Evolutionary conservation across 148 eudicot genomes (phyloP).

Genomic region (Dianthus caryophyllus): DNA sequence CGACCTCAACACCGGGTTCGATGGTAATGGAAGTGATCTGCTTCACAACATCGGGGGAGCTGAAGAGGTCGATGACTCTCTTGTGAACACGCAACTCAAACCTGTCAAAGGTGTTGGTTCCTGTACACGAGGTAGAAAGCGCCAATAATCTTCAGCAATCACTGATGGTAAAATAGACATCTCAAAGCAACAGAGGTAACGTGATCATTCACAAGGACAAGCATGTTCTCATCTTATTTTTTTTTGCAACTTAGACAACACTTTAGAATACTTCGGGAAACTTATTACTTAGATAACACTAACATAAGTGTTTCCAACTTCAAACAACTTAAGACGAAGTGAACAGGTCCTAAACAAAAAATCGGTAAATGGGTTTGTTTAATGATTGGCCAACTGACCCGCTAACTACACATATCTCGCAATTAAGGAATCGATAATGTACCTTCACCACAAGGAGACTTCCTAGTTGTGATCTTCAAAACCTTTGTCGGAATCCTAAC

Average conservation of each 20-base stretch:
- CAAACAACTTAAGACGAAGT: no score
- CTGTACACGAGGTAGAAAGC: constrained; percentile 20
- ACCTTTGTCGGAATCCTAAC: constrained; percentile 98
- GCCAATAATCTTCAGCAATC: no score
- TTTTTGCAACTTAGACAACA: no score
- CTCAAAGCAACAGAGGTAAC: not conserved
- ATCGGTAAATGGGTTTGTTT: no score
- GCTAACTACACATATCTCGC: no score
- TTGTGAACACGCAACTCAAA: constrained; percentile 81
- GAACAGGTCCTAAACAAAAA: no score
- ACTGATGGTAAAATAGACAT: not conserved
- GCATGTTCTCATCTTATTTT: no score
- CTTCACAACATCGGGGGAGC: constrained; percentile 81
- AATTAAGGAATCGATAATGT: constrained; percentile 1
- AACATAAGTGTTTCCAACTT: no score
- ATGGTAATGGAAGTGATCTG: constrained; percentile 74
- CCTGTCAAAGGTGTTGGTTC: constrained; percentile 71
- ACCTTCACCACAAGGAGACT: constrained; percentile 99
- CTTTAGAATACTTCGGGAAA: no score
- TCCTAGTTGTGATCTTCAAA: constrained; percentile 79
- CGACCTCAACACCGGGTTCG: constrained; percentile 54
- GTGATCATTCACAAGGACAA: no score
- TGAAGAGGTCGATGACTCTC: constrained; percentile 78
- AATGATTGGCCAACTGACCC: no score
- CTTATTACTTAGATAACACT: no score